Percentiles rank a stretch among this genome's conserved stretches.
These are phyloP conservation scores for Arthroderma sp. DNA, from an alignment of 2,329 filamentous ascomycete species.

Conservation along the genomic window DNA sequence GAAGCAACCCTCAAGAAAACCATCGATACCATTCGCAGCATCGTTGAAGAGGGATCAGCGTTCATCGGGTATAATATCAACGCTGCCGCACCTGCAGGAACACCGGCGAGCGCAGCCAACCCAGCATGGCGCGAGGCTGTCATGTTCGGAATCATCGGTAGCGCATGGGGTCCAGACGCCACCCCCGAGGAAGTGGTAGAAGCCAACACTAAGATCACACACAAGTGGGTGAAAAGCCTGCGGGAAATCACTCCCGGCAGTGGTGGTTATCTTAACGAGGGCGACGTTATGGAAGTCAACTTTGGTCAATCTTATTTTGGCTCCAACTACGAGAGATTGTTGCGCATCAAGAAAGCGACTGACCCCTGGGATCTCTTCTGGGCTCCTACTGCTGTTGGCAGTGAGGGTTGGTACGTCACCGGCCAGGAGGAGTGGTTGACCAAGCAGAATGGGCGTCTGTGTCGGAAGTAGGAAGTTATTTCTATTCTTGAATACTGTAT, in stretches of 20 bases:
- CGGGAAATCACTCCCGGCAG: constrained; percentile 16
- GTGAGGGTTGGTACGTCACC: constrained; percentile 22
- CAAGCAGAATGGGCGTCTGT: too few relatives aligned
- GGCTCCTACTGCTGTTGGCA: constrained; percentile 37
- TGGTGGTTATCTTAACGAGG: constrained; percentile 31
- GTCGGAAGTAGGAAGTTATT: neutral
- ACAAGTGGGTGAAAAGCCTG: neutral
- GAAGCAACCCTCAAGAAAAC: constrained; percentile 20
- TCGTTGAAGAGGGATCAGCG: neutral
- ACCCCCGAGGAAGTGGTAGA: neutral
- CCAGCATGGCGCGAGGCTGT: neutral
- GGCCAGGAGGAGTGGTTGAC: too few relatives aligned
- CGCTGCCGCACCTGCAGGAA: neutral
- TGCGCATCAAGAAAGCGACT: constrained; percentile 27
- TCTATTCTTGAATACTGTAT: neutral
- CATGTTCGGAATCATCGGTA: neutral
- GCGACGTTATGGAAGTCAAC: constrained; percentile 20
- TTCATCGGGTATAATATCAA: too few relatives aligned
- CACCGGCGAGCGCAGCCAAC: neutral
- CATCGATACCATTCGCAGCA: constrained; percentile 18
- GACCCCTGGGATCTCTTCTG: constrained; percentile 35
- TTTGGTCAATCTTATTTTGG: constrained; percentile 32
- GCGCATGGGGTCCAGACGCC: neutral
- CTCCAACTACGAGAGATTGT: constrained; percentile 19
- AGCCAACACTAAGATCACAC: neutral